Evolutionary conservation across 805 yeast species (phyloP).

Genomic region (Barnettozyma wickerhamii): DNA sequence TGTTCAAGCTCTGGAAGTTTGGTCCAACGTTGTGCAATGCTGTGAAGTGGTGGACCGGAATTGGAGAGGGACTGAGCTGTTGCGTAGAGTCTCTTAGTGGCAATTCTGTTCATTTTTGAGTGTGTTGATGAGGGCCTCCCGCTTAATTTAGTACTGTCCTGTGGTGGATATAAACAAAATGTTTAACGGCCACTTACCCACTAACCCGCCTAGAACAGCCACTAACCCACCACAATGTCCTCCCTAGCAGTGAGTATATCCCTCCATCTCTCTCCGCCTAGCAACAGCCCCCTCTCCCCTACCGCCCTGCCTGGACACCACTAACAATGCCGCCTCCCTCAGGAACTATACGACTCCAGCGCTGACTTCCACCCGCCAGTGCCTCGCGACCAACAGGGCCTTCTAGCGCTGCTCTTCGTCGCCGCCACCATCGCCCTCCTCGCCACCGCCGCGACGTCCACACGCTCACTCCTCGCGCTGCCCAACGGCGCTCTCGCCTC

Average conservation of each 20-base stretch:
- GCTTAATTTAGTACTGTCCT: too few relatives aligned
- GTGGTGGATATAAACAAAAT: too few relatives aligned
- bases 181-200: too few relatives aligned
- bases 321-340: not conserved
- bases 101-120: not conserved
- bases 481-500: conserved; percentile 29
- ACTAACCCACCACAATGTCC: not conserved
- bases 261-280: too few relatives aligned
- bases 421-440: not conserved
- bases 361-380: conserved; percentile 2
- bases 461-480: conserved; percentile 3
- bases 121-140: too few relatives aligned
- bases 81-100: conserved; percentile 3
- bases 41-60: conserved; percentile 27
- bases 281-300: too few relatives aligned
- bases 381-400: not conserved
- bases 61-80: not conserved
- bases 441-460: not conserved
- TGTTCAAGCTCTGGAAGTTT: conserved; percentile 28
- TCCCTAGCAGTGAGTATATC: not conserved
- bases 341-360: conserved; percentile 3
- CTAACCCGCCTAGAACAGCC: not conserved
- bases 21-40: conserved; percentile 29
- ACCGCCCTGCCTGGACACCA: too few relatives aligned
- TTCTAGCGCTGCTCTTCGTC: not conserved